These are phyloP conservation scores for Penicillium lagena DNA, from an alignment of 495 filamentous ascomycete genomes.

Conservation along the genomic window DNA sequence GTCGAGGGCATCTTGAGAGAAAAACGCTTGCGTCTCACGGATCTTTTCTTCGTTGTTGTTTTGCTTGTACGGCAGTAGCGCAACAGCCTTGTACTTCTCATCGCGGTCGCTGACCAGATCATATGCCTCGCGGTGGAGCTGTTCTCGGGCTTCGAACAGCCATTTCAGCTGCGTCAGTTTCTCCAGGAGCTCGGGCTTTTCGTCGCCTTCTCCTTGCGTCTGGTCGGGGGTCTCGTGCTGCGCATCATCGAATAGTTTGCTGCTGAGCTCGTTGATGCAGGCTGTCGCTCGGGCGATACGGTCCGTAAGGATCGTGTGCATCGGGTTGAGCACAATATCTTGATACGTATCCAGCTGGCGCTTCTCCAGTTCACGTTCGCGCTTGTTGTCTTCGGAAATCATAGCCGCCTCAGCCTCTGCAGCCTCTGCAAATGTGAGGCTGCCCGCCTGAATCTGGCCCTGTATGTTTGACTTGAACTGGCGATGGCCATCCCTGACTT, in stretches of 20 bases:
- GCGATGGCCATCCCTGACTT: constrained; percentile 39
- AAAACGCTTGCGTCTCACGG: constrained; percentile 70
- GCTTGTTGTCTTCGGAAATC: constrained; percentile 52
- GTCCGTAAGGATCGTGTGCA: constrained; percentile 63
- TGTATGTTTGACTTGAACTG: constrained; percentile 61
- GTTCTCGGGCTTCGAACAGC: constrained; percentile 91
- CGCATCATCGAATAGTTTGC: constrained; percentile 66
- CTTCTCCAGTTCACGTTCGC: constrained; percentile 57
- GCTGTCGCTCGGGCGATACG: constrained; percentile 56
- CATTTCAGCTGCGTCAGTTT: constrained; percentile 93
- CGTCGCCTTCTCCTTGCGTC: constrained; percentile 90
- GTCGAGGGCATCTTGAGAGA: constrained; percentile 66
- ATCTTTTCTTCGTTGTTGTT: constrained; percentile 65
- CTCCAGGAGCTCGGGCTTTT: constrained; percentile 88
- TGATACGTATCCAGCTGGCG: constrained; percentile 74
- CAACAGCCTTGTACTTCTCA: constrained; percentile 73
- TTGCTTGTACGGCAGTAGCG: constrained; percentile 73
- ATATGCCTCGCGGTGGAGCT: constrained; percentile 75
- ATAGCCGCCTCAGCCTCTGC: constrained; percentile 68
- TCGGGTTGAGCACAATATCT: constrained; percentile 63
- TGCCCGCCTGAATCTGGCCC: constrained; percentile 64
- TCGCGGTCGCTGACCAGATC: constrained; percentile 79
- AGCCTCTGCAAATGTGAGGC: constrained; percentile 73
- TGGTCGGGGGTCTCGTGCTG: constrained; percentile 67
- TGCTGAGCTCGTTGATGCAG: constrained; percentile 64